Percentiles rank a stretch among this genome's conserved stretches.
Conservation (phyloP, 2,329 filamentous ascomycete species). For the Hypoxylon rubiginosum region DNA sequence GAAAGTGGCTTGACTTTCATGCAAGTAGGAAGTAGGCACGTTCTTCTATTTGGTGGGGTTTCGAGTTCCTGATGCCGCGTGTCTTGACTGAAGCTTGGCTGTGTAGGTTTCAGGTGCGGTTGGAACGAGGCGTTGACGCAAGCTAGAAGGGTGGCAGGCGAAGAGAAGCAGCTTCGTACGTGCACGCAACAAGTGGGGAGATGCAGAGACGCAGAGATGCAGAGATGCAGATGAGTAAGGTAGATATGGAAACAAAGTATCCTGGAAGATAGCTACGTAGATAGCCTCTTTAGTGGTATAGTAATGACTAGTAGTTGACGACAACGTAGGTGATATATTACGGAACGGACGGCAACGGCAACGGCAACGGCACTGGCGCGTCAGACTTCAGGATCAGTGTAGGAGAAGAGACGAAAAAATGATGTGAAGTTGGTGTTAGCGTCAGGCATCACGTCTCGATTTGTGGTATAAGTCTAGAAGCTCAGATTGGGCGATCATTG, state of each 20-base stretch:
- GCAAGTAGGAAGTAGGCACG: constrained; percentile 8
- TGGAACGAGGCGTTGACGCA: constrained; percentile 14
- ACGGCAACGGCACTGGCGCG: constrained; percentile 10
- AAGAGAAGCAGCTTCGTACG: constrained; percentile 4
- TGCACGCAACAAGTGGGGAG: background rate
- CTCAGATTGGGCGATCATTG: constrained; percentile 36
- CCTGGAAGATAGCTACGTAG: no score
- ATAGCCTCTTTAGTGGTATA: background rate
- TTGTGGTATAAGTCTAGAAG: constrained; percentile 14
- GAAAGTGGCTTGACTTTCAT: constrained; percentile 20
- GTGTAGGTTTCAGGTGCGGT: constrained; percentile 23
- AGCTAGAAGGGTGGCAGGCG: constrained; percentile 15
- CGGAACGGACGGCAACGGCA: constrained; percentile 1
- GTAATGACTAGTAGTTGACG: background rate
- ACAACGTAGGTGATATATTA: no score
- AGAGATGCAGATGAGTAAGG: background rate
- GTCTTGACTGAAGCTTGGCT: constrained; percentile 32
- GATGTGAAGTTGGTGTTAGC: constrained; percentile 5
- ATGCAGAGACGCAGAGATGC: background rate
- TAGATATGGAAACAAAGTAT: no score
- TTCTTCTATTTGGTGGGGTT: constrained; percentile 15
- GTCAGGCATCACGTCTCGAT: constrained; percentile 26
- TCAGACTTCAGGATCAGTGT: constrained; percentile 11
- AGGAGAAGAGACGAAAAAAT: constrained; percentile 7
- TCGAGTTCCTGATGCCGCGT: constrained; percentile 19